Percentiles rank a stretch among this genome's conserved stretches.
Evolutionary conservation across 441 rosid genomes (phyloP).

Genomic region (Adansonia madagascariensis): DNA sequence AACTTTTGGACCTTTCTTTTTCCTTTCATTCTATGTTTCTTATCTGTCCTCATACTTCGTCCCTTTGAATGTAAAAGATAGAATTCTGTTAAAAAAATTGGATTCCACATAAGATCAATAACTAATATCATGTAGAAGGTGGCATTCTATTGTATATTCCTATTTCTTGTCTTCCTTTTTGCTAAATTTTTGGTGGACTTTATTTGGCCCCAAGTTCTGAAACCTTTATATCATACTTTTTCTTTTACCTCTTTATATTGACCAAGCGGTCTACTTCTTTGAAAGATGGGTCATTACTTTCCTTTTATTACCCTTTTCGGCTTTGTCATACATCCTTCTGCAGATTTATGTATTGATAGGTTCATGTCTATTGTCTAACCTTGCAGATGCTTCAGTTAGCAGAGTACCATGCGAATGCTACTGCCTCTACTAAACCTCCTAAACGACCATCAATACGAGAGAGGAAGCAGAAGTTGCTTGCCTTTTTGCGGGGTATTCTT

Average conservation of each 20-base stretch:
- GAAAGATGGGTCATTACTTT: slow-evolving; percentile 11
- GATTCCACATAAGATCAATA: background rate
- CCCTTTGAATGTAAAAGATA: slow-evolving; percentile 6
- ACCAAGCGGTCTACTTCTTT: background rate
- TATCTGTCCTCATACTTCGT: slow-evolving; percentile 1
- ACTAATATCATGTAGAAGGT: slow-evolving; percentile 1
- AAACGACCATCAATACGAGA: slow-evolving; percentile 78
- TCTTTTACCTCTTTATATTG: background rate
- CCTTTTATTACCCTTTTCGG: slow-evolving; percentile 17
- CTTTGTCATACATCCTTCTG: slow-evolving; percentile 7
- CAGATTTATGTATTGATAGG: slow-evolving; percentile 2
- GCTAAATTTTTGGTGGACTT: slow-evolving; percentile 1
- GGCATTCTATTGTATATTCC: background rate
- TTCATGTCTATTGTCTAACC: slow-evolving; percentile 31
- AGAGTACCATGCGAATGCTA: slow-evolving; percentile 76
- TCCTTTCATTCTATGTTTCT: background rate
- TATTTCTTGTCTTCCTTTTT: background rate
- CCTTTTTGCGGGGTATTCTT: slow-evolving; percentile 71
- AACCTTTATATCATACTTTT: background rate
- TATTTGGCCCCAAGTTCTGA: background rate
- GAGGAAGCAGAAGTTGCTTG: slow-evolving; percentile 79
- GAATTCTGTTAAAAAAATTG: slow-evolving; percentile 4
- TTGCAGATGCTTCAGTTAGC: slow-evolving; percentile 96
- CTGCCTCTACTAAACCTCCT: slow-evolving; percentile 61
- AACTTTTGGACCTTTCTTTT: slow-evolving; percentile 4